phyloP scores from a whole-genome alignment of 1,284 basidiomycete genomes.

The Mycosarcoma maydis region DNA sequence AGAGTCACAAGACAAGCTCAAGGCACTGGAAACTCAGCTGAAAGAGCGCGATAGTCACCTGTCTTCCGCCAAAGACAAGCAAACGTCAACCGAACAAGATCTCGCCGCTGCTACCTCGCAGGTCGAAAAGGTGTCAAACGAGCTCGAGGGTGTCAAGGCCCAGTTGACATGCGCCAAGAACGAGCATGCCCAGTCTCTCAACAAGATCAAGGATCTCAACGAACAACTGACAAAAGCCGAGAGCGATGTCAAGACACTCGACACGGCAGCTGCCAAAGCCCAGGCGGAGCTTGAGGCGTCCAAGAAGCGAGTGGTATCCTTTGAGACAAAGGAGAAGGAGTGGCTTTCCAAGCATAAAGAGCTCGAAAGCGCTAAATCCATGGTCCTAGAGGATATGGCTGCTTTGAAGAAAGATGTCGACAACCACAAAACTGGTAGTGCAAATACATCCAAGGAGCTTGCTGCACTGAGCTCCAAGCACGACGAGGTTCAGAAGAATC shows the following conservation, averaged over 20 bases:
- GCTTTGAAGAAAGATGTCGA: slow-evolving; percentile 18
- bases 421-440: slow-evolving; percentile 19
- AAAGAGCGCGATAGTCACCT: slow-evolving; percentile 19
- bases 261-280: slow-evolving; percentile 11
- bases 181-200: slow-evolving; percentile 7
- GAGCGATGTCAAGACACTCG: slow-evolving; percentile 21
- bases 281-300: slow-evolving; percentile 24
- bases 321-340: slow-evolving; percentile 22
- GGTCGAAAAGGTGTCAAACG: slow-evolving; percentile 7
- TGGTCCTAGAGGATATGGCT: slow-evolving; percentile 16
- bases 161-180: slow-evolving; percentile 11
- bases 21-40: slow-evolving; percentile 15
- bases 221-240: slow-evolving; percentile 16
- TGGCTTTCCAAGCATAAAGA: slow-evolving; percentile 31
- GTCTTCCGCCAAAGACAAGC: slow-evolving; percentile 10
- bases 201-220: slow-evolving; percentile 25
- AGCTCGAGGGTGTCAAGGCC: slow-evolving; percentile 15
- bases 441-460: slow-evolving; percentile 18
- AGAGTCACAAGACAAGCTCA: slow-evolving; percentile 11
- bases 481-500: slow-evolving; percentile 13
- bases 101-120: slow-evolving; percentile 12
- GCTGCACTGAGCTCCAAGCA: slow-evolving; percentile 19
- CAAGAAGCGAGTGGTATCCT: slow-evolving; percentile 17
- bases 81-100: slow-evolving; percentile 8
- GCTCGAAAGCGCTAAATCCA: slow-evolving; percentile 17